Percentiles rank a stretch among this genome's conserved stretches.
Conservation (phyloP, 2,329 filamentous ascomycete genomes). For the Elsinoe necatrix region DNA sequence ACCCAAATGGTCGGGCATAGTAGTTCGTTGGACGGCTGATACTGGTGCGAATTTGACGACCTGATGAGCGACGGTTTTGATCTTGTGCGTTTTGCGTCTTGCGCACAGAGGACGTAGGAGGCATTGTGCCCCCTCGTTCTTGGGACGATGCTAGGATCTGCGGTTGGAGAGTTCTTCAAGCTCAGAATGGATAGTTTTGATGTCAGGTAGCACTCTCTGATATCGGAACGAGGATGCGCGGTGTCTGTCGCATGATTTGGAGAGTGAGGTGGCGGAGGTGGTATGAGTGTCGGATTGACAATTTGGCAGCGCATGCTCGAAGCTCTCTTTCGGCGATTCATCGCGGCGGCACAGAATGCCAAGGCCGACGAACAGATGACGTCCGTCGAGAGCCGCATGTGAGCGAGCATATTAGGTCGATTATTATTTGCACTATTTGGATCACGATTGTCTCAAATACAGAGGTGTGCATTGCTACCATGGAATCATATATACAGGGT, state of each 20-base stretch:
- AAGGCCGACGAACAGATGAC: not conserved
- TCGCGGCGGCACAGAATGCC: not conserved
- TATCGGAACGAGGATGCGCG: not conserved
- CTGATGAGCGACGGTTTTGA: slow-evolving; percentile 26
- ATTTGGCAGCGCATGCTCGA: slow-evolving; percentile 4
- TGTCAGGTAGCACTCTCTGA: not conserved
- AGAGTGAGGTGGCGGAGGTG: not conserved
- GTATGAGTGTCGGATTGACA: not conserved
- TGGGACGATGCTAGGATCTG: not conserved
- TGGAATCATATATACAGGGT: not conserved
- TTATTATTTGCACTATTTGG: too few species aligned
- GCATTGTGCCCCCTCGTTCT: slow-evolving; percentile 16
- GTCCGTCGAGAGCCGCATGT: not conserved
- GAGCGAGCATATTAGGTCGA: not conserved
- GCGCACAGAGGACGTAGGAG: slow-evolving; percentile 17
- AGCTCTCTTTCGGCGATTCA: slow-evolving; percentile 6
- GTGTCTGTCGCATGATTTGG: not conserved
- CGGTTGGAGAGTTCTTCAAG: not conserved
- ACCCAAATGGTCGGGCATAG: slow-evolving; percentile 42
- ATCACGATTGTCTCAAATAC: too few species aligned
- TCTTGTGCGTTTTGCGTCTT: slow-evolving; percentile 18
- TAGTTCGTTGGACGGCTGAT: slow-evolving; percentile 42
- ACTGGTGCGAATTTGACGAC: slow-evolving; percentile 39
- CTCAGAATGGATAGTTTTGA: not conserved
- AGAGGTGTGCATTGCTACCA: not conserved